Base-by-base conservation (phyloP, 768 basidiomycete species). In the Russula sp. region DNA sequence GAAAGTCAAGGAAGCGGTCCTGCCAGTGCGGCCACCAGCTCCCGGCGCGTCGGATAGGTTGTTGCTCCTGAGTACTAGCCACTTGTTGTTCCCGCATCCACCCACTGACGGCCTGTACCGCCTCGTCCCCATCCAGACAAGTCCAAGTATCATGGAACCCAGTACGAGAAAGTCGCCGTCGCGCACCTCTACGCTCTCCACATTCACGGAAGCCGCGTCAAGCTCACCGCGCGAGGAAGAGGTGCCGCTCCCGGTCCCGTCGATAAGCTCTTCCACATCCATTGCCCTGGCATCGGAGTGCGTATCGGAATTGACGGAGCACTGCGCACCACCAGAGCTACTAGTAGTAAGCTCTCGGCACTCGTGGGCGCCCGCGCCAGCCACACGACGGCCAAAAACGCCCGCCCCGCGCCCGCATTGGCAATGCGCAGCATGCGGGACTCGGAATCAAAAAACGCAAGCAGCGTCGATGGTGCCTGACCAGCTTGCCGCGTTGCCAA, bases 101-200 rank as follows among this genome's bases (percentile, higher is more conserved):
- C 7, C 32, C 26, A n/a, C 52, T 49, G 13, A 64, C 58, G 13
- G 58, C 44, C n/a, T 48, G 58, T 11, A 60, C 58, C 0, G 63
- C 63, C n/a, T 55, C 46, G 10, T 59, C 18, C 1, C 63, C 59
- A 46, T 32, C 34, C 36, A 60, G 32, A 42, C 28, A 11, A 1
- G n/a, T 8, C 57, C 63, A 64, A 3, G 57, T 50, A 13, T 14
- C 20, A 28, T 49, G 20, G 63, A 54, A 1, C 63, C 53, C 20
- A 64, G 46, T n/a, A 64, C 53, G 22, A 60, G 58, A 40, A 64
- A 59, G 30, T 64, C 58, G 11, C 63, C 58, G 24, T 59, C 28
- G 52, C 46, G 48, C n/a, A 64, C 38, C 36, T 64, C 63, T 8
- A 60, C 22, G 28, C 58, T 60, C 28, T 42, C 58, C 34, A 55